A percentile compares a stretch with the other conserved stretches of the same genome.
Evolutionary conservation across 768 basidiomycete genomes (phyloP).

Genomic region (Russula griseocarnosa): DNA sequence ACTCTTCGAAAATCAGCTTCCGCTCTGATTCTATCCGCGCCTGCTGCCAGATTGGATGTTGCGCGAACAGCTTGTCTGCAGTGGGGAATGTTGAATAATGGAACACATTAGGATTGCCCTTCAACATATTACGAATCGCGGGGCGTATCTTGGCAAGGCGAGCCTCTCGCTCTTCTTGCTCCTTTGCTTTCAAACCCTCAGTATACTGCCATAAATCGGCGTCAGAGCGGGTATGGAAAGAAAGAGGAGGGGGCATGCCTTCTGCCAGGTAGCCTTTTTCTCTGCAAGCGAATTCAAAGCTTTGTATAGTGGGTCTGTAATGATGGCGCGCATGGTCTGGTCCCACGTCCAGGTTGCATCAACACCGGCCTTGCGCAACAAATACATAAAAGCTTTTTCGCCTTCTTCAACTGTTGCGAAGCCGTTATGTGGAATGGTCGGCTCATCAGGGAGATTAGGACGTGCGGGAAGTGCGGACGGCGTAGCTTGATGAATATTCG

Average conservation of each 20-base stretch:
- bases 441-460: slow-evolving; percentile 81
- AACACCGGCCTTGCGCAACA: slow-evolving; percentile 85
- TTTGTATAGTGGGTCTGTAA: slow-evolving; percentile 97
- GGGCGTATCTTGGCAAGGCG: slow-evolving; percentile 84
- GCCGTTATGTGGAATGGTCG: slow-evolving; percentile 85
- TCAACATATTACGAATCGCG: slow-evolving; percentile 79
- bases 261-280: slow-evolving; percentile 91
- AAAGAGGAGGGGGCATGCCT: slow-evolving; percentile 48
- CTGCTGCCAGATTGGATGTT: slow-evolving; percentile 90
- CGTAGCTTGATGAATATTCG: slow-evolving; percentile 55
- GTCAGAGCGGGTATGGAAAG: slow-evolving; percentile 10
- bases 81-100: slow-evolving; percentile 89
- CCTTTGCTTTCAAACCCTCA: slow-evolving; percentile 68
- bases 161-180: slow-evolving; percentile 81
- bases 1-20: slow-evolving; percentile 86
- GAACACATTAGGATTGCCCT: slow-evolving; percentile 82
- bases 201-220: slow-evolving; percentile 55
- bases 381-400: slow-evolving; percentile 89
- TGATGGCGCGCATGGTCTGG: slow-evolving; percentile 94
- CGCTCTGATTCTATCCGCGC: slow-evolving; percentile 83
- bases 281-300: slow-evolving; percentile 89
- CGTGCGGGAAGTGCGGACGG: slow-evolving; percentile 63
- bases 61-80: slow-evolving; percentile 78
- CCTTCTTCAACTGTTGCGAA: slow-evolving; percentile 85
- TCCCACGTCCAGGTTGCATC: slow-evolving; percentile 97